Conservation (phyloP, 176 grass and related monocot genomes). For the Typha latifolia region DNA sequence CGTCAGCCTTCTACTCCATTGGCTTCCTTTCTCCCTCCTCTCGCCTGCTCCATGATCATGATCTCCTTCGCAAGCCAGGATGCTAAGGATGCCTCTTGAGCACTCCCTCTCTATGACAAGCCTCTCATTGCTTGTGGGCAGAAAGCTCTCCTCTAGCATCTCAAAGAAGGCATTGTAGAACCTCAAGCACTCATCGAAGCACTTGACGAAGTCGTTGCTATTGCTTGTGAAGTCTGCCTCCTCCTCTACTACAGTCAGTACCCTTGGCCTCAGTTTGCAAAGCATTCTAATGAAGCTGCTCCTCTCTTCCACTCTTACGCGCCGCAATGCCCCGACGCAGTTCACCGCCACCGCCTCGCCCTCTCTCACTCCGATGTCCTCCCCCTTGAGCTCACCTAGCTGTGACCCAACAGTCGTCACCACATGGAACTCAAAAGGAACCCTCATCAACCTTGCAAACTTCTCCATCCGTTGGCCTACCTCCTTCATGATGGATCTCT, state of each 20-base stretch:
- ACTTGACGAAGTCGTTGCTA: not conserved
- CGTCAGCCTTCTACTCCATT: constrained; percentile 6
- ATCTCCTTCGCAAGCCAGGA: not conserved
- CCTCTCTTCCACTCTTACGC: not conserved
- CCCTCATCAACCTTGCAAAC: constrained; percentile 21
- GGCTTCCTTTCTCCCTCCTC: constrained; percentile 18
- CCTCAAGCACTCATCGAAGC: constrained; percentile 20
- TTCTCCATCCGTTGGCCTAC: constrained; percentile 14
- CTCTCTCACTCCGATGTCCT: constrained; percentile 1
- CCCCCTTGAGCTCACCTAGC: constrained; percentile 2
- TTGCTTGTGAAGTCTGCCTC: constrained; percentile 11
- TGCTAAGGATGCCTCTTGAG: constrained; percentile 2
- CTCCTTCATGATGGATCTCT: constrained; percentile 6
- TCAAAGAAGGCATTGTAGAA: constrained; percentile 13
- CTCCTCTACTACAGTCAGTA: constrained; percentile 19
- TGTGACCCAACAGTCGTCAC: not conserved
- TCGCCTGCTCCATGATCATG: not conserved
- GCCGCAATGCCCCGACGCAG: constrained; percentile 9
- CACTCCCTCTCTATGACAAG: constrained; percentile 13
- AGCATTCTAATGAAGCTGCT: constrained; percentile 7
- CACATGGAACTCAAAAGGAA: constrained; percentile 13
- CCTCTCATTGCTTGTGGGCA: constrained; percentile 15
- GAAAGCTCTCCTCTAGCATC: constrained; percentile 26
- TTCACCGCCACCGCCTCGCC: constrained; percentile 18
- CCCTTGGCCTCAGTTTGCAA: not conserved